Evolutionary conservation across 129 eudicot genomes (phyloP).

Genomic region (Chrysanthemum seticuspe): DNA sequence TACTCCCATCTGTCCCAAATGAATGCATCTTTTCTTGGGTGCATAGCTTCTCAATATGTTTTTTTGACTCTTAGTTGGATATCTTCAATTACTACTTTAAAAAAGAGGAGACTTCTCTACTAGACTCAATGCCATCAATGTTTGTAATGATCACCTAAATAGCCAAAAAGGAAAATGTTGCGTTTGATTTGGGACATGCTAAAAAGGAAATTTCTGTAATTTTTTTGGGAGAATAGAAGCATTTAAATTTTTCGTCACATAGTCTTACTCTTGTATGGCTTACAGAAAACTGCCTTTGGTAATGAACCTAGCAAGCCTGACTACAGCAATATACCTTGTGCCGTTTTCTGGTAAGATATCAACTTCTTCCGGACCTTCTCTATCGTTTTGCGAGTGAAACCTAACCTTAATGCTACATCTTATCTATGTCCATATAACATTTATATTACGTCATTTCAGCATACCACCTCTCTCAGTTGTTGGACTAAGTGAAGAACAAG

Average conservation of each 20-base stretch:
- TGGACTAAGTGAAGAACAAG: constrained; percentile 94
- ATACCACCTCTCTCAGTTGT: constrained; percentile 98
- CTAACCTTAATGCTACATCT: background rate
- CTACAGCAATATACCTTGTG: constrained; percentile 72
- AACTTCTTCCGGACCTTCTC: background rate
- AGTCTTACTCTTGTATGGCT: constrained; percentile 13
- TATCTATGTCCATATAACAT: background rate
- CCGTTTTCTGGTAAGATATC: constrained; percentile 78
- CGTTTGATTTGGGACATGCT: background rate
- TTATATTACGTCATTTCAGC: constrained; percentile 44
- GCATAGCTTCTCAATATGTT: no score
- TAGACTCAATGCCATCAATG: background rate
- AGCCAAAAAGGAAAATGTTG: background rate
- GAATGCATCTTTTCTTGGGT: constrained; percentile 11
- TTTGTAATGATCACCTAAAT: background rate
- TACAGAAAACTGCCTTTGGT: constrained; percentile 91
- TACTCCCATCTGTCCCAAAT: background rate
- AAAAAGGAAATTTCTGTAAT: background rate
- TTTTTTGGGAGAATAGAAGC: background rate
- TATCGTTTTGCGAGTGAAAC: background rate
- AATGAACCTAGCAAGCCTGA: constrained; percentile 72
- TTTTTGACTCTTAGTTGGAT: no score
- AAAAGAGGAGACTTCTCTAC: no score
- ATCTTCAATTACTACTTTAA: no score
- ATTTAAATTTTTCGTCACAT: background rate